Conservation (phyloP, 352 stramenopile genomes). For the Phytopythium oedochilum region DNA sequence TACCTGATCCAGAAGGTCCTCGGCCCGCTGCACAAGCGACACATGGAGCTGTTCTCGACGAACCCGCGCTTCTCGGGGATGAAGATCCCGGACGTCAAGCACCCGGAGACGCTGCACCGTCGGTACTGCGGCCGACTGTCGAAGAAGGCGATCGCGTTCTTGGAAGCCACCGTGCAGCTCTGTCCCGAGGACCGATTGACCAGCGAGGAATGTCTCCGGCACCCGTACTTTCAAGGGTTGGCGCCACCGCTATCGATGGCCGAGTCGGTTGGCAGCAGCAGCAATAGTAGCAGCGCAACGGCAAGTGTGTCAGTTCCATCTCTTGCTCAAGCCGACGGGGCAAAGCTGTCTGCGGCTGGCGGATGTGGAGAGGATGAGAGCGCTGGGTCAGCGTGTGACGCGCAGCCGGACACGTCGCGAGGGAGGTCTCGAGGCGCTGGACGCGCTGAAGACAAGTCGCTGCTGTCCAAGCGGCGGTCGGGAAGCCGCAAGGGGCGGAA, state of each 20-base stretch:
- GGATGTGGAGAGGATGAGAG: neutral
- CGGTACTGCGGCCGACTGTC: conserved; percentile 87
- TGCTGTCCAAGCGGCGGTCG: conserved; percentile 26
- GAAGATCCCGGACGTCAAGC: conserved; percentile 89
- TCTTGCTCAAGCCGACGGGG: neutral
- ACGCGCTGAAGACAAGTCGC: conserved; percentile 38
- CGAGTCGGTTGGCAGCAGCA: neutral
- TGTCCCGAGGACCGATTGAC: conserved; percentile 71
- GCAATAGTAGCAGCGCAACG: neutral
- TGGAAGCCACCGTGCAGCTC: conserved; percentile 74
- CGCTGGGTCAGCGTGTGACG: neutral
- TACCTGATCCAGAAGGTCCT: conserved; percentile 99
- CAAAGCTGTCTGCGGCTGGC: neutral
- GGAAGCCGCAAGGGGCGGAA: conserved; percentile 31
- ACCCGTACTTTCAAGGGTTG: conserved; percentile 88
- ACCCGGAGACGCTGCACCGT: conserved; percentile 89
- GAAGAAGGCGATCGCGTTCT: conserved; percentile 80
- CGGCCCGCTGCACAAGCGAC: conserved; percentile 91
- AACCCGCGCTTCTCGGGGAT: conserved; percentile 91
- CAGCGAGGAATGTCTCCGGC: conserved; percentile 71
- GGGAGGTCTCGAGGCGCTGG: conserved; percentile 32
- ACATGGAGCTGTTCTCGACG: conserved; percentile 90
- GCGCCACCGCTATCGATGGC: conserved; percentile 7
- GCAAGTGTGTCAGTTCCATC: neutral
- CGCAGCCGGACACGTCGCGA: conserved; percentile 22